phyloP scores from a whole-genome alignment of 441 rosid species.

The Isatis lusitanica region DNA sequence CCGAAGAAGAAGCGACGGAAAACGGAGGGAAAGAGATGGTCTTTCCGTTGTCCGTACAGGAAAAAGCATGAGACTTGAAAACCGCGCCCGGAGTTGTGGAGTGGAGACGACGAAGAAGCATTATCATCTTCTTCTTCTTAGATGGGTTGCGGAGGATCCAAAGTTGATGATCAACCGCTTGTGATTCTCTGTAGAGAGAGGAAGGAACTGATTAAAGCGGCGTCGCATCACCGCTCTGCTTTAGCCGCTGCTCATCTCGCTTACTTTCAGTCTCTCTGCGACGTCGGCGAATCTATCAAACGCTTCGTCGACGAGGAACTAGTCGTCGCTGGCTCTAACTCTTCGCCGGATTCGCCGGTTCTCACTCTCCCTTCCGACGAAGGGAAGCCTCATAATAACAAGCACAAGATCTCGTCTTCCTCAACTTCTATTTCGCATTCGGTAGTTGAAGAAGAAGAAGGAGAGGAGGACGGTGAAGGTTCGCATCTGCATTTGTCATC shows the following conservation, averaged over 20 bases:
- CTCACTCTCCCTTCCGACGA: constrained; percentile 76
- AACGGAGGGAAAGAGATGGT: constrained; percentile 22
- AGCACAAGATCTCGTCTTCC: constrained; percentile 51
- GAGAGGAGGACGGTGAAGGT: constrained; percentile 31
- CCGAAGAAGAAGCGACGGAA: not conserved
- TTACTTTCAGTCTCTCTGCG: constrained; percentile 84
- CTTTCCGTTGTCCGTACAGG: constrained; percentile 5
- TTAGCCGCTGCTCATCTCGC: constrained; percentile 87
- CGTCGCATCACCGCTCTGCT: constrained; percentile 69
- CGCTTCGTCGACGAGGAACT: constrained; percentile 82
- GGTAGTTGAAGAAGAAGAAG: constrained; percentile 26
- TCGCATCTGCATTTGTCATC: constrained; percentile 72
- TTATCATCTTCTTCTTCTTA: constrained; percentile 2
- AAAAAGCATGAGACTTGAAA: constrained; percentile 32
- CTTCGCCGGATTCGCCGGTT: constrained; percentile 63
- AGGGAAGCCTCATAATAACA: constrained; percentile 36
- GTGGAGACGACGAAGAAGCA: not conserved
- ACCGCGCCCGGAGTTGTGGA: not conserved
- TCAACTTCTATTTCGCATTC: constrained; percentile 73
- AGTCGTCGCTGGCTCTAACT: constrained; percentile 37
- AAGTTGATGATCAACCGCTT: constrained; percentile 82
- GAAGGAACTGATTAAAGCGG: constrained; percentile 68
- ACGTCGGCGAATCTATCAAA: constrained; percentile 80
- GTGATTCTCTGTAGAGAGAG: constrained; percentile 85
- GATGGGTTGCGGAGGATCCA: constrained; percentile 98